Conservation (phyloP, 331 rosid genomes). For the Dryas integrifolia region DNA sequence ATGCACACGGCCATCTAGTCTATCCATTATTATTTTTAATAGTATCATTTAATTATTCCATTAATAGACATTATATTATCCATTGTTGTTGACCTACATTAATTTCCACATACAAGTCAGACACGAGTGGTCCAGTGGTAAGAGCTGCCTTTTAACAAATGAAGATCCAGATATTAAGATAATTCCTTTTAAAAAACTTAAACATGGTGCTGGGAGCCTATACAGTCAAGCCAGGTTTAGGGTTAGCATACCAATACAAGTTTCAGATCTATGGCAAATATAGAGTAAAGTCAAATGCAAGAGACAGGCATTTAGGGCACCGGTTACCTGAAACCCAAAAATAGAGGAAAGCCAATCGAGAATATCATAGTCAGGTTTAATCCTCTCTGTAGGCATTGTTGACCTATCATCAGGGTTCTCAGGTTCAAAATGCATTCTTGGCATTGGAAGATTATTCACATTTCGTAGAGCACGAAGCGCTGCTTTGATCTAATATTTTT, state of each 20-base stretch:
- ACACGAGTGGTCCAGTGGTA: background rate
- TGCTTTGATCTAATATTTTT: conserved; percentile 66
- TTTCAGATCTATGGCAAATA: background rate
- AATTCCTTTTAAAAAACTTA: background rate
- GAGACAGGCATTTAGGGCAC: conserved; percentile 4
- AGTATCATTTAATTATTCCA: background rate
- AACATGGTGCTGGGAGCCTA: background rate
- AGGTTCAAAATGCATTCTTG: conserved; percentile 39
- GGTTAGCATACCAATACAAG: background rate
- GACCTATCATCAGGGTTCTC: conserved; percentile 36
- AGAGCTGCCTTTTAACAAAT: background rate
- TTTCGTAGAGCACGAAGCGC: conserved; percentile 61
- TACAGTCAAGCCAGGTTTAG: background rate
- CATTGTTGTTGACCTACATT: background rate
- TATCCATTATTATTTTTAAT: background rate
- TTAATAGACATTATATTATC: background rate
- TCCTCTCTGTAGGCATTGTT: conserved; percentile 43
- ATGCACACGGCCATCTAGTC: background rate
- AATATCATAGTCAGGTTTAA: conserved; percentile 64
- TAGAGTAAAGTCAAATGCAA: conserved; percentile 11
- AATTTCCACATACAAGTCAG: background rate
- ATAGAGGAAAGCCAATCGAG: conserved; percentile 82
- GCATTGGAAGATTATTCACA: conserved; percentile 73
- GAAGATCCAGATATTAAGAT: background rate
- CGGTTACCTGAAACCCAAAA: conserved; percentile 89